Percentiles rank a stretch among this genome's conserved stretches.
These are phyloP conservation scores for Iberis amara DNA, from an alignment of 441 rosid genomes.

Conservation along the genomic window DNA sequence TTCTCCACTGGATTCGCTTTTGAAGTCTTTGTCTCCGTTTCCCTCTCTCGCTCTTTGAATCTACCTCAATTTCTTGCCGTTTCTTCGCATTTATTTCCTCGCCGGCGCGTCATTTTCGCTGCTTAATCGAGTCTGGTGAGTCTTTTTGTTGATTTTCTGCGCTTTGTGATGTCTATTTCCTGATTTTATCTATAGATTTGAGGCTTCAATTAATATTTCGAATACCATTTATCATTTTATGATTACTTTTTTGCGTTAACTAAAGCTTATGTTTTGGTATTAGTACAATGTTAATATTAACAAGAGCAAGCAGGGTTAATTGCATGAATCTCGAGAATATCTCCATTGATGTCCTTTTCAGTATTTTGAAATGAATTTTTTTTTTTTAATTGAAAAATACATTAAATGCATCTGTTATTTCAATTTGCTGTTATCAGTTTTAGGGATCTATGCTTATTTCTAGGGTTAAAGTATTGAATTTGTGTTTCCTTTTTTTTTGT, in stretches of 20 bases:
- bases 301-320: not conserved
- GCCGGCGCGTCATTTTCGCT: conserved; percentile 21
- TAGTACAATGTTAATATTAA: not conserved
- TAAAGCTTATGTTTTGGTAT: not conserved
- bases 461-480: not conserved
- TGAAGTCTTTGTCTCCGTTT: conserved; percentile 14
- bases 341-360: not conserved
- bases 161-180: conserved; percentile 1
- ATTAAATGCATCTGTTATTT: conserved; percentile 3
- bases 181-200: conserved; percentile 10
- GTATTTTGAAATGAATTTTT: not conserved
- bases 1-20: conserved; percentile 18
- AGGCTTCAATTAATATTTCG: not conserved
- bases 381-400: not conserved
- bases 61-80: not conserved
- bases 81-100: conserved; percentile 1
- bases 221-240: not conserved
- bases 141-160: too few relatives aligned
- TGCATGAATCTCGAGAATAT: not conserved
- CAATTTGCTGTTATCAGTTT: too few relatives aligned
- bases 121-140: not conserved
- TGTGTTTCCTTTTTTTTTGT: not conserved
- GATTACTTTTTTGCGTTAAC: not conserved
- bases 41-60: conserved; percentile 16
- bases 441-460: conserved; percentile 1